phyloP scores from a whole-genome alignment of 2,329 filamentous ascomycete species.

The Fusarium algeriense region DNA sequence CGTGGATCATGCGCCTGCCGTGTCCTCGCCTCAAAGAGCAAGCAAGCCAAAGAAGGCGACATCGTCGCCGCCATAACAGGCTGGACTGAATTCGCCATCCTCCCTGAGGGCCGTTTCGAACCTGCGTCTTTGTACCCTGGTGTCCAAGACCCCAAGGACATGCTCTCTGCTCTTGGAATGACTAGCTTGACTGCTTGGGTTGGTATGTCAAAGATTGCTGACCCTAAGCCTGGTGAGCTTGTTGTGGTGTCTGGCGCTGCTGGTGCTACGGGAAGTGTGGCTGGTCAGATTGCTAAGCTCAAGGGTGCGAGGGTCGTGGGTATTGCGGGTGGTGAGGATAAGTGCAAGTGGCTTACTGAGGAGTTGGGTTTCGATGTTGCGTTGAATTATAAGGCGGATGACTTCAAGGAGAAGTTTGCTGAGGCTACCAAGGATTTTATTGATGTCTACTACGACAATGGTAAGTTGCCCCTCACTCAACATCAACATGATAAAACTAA shows the following conservation, averaged over 20 bases:
- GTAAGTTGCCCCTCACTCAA: slow-evolving; percentile 32
- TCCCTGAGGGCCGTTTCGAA: slow-evolving; percentile 64
- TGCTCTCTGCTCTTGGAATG: slow-evolving; percentile 72
- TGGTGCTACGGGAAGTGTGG: slow-evolving; percentile 81
- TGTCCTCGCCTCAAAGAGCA: slow-evolving; percentile 70
- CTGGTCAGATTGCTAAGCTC: slow-evolving; percentile 82
- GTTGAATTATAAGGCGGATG: slow-evolving; percentile 75
- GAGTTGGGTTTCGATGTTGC: slow-evolving; percentile 76
- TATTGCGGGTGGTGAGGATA: slow-evolving; percentile 74
- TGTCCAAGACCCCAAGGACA: slow-evolving; percentile 65
- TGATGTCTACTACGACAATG: slow-evolving; percentile 80
- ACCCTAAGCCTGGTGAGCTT: slow-evolving; percentile 76
- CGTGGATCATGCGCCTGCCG: slow-evolving; percentile 71
- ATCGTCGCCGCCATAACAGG: slow-evolving; percentile 68
- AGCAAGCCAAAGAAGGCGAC: slow-evolving; percentile 67
- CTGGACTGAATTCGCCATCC: slow-evolving; percentile 75
- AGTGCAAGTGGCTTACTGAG: slow-evolving; percentile 73
- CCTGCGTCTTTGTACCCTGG: slow-evolving; percentile 56
- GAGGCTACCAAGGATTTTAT: slow-evolving; percentile 70
- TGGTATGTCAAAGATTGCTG: slow-evolving; percentile 76
- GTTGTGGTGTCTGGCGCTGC: slow-evolving; percentile 84
- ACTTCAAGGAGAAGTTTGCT: slow-evolving; percentile 71
- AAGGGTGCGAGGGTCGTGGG: slow-evolving; percentile 73
- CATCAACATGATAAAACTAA: slow-evolving; percentile 5
- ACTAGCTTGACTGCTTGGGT: slow-evolving; percentile 83